Percentiles rank a stretch among this genome's conserved stretches.
phyloP scores from a whole-genome alignment of 371 early-diverging fungal genomes.

The Mucor racemosus region DNA sequence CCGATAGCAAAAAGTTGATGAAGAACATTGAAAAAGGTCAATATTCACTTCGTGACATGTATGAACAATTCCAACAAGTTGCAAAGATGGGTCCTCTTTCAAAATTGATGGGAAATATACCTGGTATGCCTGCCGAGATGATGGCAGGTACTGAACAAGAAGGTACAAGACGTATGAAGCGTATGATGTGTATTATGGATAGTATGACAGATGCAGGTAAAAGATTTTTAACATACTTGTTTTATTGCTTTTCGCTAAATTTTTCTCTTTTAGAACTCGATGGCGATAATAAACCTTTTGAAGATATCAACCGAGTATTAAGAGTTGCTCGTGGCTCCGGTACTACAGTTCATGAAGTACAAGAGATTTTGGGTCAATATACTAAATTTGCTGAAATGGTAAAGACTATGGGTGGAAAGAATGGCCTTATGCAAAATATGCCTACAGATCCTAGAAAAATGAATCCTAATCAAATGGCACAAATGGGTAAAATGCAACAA shows the following conservation, averaged over 20 bases:
- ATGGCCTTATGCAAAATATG: conserved; percentile 80
- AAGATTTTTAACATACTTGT: background rate
- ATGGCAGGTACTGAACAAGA: conserved; percentile 79
- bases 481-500: conserved; percentile 72
- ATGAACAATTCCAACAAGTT: conserved; percentile 96
- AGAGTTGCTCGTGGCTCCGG: conserved; percentile 96
- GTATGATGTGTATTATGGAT: conserved; percentile 97
- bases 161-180: conserved; percentile 79
- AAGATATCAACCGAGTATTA: conserved; percentile 77
- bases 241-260: background rate
- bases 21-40: conserved; percentile 92
- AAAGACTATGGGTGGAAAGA: conserved; percentile 96
- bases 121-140: conserved; percentile 92
- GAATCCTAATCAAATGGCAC: conserved; percentile 61
- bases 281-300: conserved; percentile 90
- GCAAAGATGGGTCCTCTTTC: conserved; percentile 92
- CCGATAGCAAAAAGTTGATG: conserved; percentile 87
- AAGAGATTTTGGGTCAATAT: conserved; percentile 85
- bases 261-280: conserved; percentile 74
- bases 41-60: conserved; percentile 98
- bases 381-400: conserved; percentile 90
- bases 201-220: conserved; percentile 90
- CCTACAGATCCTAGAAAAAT: conserved; percentile 57
- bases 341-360: conserved; percentile 83
- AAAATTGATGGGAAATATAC: conserved; percentile 98